Percentiles rank a stretch among this genome's conserved stretches.
phyloP scores from a whole-genome alignment of 2,329 filamentous ascomycete genomes.

The Pseudogymnoascus sp. region DNA sequence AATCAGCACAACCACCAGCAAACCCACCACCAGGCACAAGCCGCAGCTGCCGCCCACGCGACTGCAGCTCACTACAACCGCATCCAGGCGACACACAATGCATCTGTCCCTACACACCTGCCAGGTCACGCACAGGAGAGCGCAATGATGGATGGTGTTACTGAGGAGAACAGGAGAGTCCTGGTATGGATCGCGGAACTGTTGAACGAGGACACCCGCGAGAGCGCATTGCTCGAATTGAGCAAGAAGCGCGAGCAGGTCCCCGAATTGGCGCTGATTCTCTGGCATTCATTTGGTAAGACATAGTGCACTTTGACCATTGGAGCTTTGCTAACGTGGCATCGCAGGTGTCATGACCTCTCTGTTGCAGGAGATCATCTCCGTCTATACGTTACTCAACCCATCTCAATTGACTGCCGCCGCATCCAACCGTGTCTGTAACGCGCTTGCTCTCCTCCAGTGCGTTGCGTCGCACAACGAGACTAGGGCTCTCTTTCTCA shows the following conservation, averaged over 20 bases:
- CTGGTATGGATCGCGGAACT: constrained; percentile 88
- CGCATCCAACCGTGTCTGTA: constrained; percentile 96
- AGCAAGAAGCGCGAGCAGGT: constrained; percentile 99
- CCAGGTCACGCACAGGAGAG: constrained; percentile 44
- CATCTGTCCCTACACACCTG: constrained; percentile 29
- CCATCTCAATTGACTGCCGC: constrained; percentile 94
- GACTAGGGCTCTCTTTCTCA: constrained; percentile 85
- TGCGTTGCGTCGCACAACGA: constrained; percentile 97
- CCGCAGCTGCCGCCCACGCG: constrained; percentile 26
- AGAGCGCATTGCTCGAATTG: constrained; percentile 84
- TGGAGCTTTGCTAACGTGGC: constrained; percentile 20
- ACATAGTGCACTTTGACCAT: constrained; percentile 16
- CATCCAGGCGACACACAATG: constrained; percentile 52
- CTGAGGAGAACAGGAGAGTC: constrained; percentile 88
- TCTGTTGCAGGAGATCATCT: constrained; percentile 95
- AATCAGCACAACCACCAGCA: constrained; percentile 39
- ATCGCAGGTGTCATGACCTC: constrained; percentile 88
- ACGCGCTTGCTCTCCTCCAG: constrained; percentile 88
- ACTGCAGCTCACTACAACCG: constrained; percentile 56
- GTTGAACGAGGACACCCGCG: constrained; percentile 75
- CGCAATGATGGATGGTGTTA: constrained; percentile 57
- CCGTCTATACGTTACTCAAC: constrained; percentile 92
- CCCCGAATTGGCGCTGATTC: constrained; percentile 85
- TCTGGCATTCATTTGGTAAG: constrained; percentile 97
- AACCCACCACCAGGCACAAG: constrained; percentile 32